Evolutionary conservation across 768 basidiomycete species (phyloP), one percentile per base, ranked within the genome.

Genomic region (Pisolithus tinctorius): DNA sequence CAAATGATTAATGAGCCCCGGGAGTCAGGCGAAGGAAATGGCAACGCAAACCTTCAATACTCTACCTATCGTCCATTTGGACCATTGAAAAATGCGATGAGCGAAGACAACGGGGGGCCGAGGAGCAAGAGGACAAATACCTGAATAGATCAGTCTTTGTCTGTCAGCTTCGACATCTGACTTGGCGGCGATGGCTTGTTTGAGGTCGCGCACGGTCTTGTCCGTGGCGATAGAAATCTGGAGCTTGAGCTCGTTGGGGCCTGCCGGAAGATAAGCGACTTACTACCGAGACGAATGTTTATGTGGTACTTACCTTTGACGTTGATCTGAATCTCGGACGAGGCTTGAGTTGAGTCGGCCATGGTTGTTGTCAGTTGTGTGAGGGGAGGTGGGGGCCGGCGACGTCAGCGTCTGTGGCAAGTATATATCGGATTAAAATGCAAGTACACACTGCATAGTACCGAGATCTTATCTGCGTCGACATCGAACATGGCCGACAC

Each of bases 131-230:
- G 13, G 6, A 34, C n/a, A 34, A 79, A 58, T 55, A 80, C 93
- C 95, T 34, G 88, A 89, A 69, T 94, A 98, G 58, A 98, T 98
- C 55, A 98, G 73, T 34, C 95, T 72, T 67, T 96, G 94, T 47
- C 88, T 73, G 47, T 90, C 91, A 13, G 90, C 88, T 57, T 84
- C 81, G 25, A 95, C 90, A 61, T 93, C 84, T 2, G 87, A 85
- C 71, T 90, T 83, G 27, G 74, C 83, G 7, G 93, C 87, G 70
- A 99, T 90, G 30, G 84, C 83, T 54, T 84, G 78, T 76, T 99
- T 99, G 63, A 99, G 84, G 56, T 98, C 92, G 45, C 75, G 70
- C 25, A 98, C 93, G 1, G 86, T 87, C 74, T 94, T 92, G 67
- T 86, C 83, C 2, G 83, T 77, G 45, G 77, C 69, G 63, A 97